Conservation (phyloP, 371 early-diverging fungal species). For the Haplosporangium sp. region DNA sequence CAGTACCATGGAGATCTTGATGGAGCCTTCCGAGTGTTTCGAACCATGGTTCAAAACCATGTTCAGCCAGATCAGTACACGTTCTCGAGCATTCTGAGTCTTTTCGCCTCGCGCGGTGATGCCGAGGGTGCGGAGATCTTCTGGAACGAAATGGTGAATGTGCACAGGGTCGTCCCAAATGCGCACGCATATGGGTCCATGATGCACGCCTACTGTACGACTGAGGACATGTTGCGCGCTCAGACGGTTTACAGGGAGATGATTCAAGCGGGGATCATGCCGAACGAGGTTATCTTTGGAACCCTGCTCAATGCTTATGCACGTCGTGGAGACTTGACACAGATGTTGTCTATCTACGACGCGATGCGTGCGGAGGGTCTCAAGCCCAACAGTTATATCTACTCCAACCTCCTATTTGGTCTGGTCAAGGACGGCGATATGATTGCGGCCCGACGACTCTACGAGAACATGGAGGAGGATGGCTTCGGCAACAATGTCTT, state of each 20-base stretch:
- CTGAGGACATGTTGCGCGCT: conserved; percentile 49
- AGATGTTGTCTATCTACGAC: conserved; percentile 55
- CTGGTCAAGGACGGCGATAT: conserved; percentile 53
- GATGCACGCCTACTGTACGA: conserved; percentile 51
- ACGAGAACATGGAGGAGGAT: conserved; percentile 51
- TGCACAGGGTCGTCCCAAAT: conserved; percentile 33
- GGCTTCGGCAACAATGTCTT: conserved; percentile 48
- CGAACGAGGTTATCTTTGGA: conserved; percentile 49
- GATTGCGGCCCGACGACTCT: conserved; percentile 40
- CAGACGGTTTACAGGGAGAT: conserved; percentile 52
- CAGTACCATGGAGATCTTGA: conserved; percentile 47
- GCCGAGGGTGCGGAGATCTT: conserved; percentile 43
- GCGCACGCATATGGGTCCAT: conserved; percentile 34
- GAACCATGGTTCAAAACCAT: conserved; percentile 21
- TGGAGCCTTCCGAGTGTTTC: conserved; percentile 47
- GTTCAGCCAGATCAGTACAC: conserved; percentile 42
- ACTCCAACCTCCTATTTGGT: conserved; percentile 44
- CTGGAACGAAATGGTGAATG: conserved; percentile 53
- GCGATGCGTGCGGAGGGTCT: conserved; percentile 53
- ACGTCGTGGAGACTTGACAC: conserved; percentile 48
- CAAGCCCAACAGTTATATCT: conserved; percentile 53
- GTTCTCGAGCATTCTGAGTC: conserved; percentile 48
- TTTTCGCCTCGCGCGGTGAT: conserved; percentile 50
- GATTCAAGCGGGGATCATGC: conserved; percentile 48
- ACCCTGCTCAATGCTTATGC: conserved; percentile 51